Evolutionary conservation across 2,329 filamentous ascomycete genomes (phyloP).

Genomic region (Diatrype stigma): DNA sequence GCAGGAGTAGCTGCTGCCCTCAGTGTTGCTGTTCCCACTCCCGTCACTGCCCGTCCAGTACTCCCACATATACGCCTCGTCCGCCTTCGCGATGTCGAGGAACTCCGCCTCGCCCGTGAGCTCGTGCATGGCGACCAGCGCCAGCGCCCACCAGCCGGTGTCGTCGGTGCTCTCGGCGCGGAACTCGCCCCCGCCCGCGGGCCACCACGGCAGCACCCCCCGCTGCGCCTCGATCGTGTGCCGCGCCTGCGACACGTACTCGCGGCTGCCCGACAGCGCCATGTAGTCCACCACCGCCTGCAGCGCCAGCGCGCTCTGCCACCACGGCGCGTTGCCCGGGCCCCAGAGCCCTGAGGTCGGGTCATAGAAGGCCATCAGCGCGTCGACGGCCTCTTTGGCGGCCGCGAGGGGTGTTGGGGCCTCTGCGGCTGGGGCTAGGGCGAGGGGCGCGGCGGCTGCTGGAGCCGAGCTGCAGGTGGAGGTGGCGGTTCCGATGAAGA

Average conservation of each 20-base stretch:
- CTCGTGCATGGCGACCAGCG: conserved; percentile 44
- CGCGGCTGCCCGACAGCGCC: conserved; percentile 21
- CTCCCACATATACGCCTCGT: conserved; percentile 44
- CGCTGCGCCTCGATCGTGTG: conserved; percentile 30
- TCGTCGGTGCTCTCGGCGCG: conserved; percentile 38
- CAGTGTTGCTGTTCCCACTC: no score
- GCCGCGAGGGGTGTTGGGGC: not conserved
- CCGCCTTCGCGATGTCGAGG: conserved; percentile 38
- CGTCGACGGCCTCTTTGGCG: conserved; percentile 20
- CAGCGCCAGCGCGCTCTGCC: conserved; percentile 34
- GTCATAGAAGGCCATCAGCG: conserved; percentile 33
- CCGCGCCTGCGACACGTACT: conserved; percentile 26
- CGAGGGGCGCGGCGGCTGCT: not conserved
- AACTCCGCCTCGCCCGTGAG: conserved; percentile 40
- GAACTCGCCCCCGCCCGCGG: conserved; percentile 33
- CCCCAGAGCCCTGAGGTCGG: conserved; percentile 30
- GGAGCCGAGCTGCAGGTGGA: no score
- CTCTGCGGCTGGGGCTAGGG: no score
- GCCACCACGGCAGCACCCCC: conserved; percentile 30
- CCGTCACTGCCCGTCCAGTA: conserved; percentile 31
- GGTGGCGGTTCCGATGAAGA: no score
- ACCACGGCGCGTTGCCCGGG: conserved; percentile 31
- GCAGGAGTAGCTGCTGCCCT: conserved; percentile 37
- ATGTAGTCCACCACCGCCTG: conserved; percentile 34
- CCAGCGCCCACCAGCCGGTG: conserved; percentile 50